Base-by-base conservation (phyloP, 2,329 filamentous ascomycete species). In the Teratosphaeria epicoccoides region DNA sequence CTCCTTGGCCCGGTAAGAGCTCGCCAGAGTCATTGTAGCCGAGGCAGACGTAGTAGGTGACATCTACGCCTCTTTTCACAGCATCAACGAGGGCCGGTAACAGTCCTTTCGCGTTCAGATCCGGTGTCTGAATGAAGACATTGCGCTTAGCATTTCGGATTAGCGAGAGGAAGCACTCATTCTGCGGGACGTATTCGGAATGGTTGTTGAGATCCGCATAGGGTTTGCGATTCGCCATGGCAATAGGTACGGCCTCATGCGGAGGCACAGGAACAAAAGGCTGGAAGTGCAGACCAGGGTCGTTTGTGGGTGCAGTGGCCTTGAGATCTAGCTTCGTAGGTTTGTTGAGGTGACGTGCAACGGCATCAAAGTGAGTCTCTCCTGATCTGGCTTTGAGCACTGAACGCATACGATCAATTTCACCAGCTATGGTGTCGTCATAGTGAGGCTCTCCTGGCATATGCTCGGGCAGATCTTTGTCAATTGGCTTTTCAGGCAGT, bases 11-110 rank as follows among this genome's bases (percentile, higher is more conserved):
- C 0, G 87, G 86, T 0, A 91, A 78, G 26, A 90, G 76, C 64
- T 90, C 85, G 22, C 86, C 87, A 0, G 80, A 72, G 57, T 90
- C 87, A 56, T 90, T 90, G 69, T 91, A 91, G 1, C 87, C 85
- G 0, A 90, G 76, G 57, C 84, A 88, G 1, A 88, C 74, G 56
- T 87, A 89, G 63, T 81, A 83, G 0, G 78, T 81, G 0, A 89
- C 80, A 48, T 82, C 71, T 0, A 89, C 68, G 0, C 85, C 85
- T 1, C 85, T 73, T 54, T 81, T 75, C n/a, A 83, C 76, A 0
- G 87, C 85, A 2, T 75, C 76, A 0, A 78, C 63, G 3, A 90
- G 76, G 1, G 81, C 82, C 0, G 81, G 77, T 0, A 88, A 61
- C 0, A 89, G 70, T 0, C 81, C 82, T 52, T 79, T 77, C 0